Evolutionary conservation across 208 protist species (phyloP).

Genomic region (Kentomonas sorsogonicus): DNA sequence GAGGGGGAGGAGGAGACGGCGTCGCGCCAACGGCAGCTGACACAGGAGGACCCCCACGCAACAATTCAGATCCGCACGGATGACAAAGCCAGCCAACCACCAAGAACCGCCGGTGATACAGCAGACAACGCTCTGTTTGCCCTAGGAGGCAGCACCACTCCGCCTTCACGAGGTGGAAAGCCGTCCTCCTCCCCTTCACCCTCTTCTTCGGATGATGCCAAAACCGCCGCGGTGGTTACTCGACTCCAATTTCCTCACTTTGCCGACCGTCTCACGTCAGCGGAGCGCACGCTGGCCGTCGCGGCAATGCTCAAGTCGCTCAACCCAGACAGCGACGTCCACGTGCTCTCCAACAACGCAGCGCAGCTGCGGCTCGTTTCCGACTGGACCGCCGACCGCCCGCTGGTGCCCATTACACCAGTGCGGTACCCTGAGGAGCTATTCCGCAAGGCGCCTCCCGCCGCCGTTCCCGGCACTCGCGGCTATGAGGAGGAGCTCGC

Average conservation of each 20-base stretch:
- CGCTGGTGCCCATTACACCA: slow-evolving; percentile 8
- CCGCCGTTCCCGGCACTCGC: slow-evolving; percentile 1
- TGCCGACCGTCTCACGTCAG: slow-evolving; percentile 46
- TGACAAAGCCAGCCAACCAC: too few relatives aligned
- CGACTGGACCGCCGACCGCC: slow-evolving; percentile 42
- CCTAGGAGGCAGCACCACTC: too few relatives aligned
- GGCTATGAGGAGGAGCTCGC: background rate
- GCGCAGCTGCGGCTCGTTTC: slow-evolving; percentile 49
- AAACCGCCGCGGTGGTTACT: too few relatives aligned
- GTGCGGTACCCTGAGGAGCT: slow-evolving; percentile 77
- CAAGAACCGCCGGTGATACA: too few relatives aligned
- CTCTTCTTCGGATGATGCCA: background rate
- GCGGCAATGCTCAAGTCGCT: slow-evolving; percentile 84
- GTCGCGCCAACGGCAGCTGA: background rate
- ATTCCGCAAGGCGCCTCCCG: slow-evolving; percentile 45
- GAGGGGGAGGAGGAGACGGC: background rate
- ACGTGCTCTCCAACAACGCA: slow-evolving; percentile 59
- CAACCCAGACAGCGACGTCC: slow-evolving; percentile 75
- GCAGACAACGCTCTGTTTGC: too few relatives aligned
- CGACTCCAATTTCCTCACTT: too few relatives aligned
- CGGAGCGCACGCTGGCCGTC: slow-evolving; percentile 70
- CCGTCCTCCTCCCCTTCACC: too few relatives aligned
- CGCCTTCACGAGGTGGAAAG: too few relatives aligned
- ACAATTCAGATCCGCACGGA: too few relatives aligned
- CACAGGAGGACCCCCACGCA: too few relatives aligned